Base-by-base conservation (phyloP, 108 stramenopile genomes). In the Nannochloropsis oceanica region DNA sequence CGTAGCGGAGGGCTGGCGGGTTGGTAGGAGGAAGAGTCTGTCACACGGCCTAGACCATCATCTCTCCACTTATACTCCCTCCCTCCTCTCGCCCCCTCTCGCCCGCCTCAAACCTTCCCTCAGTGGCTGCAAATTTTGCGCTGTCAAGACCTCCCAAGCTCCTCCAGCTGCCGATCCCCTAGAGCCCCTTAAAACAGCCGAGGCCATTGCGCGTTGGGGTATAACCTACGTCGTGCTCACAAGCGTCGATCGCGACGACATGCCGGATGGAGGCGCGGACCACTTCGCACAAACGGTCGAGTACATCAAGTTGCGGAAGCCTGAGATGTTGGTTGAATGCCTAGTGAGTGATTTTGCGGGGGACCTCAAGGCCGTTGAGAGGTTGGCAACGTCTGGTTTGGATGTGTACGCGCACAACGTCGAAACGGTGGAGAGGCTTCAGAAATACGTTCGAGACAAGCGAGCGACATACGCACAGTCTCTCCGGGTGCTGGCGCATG, bases 321-420 rank as follows among this genome's bases (percentile, higher is more conserved):
- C 96, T n/a, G 92, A 92, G 50, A 88, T 98, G 44, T 90, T 98
- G 46, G 97, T 99, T 11, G 99, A 99, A 92, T 96, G 95, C 85
- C 90, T 99, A 43, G 96, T 97, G 44, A 95, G 96, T 22, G 99
- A 99, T 84, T 99, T 99, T 91, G 93, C 91, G 50, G 99, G 99
- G 12, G 92, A 95, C 84, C 43, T 87, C 20, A 79, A 82, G 22
- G 92, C 84, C 27, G 84, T 85, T 13, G 92, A 92, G 84, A 91
- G 88, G 10, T 91, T 99, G 42, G 97, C 98, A 12, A 94, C 81
- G 24, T 95, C 94, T 8, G 99, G 99, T 13, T 88, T 99, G 85
- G 97, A 98, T 90, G 99, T 99, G 12, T 98, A 96, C 87, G 99
- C 99, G 13, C 99, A 99, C 93, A 99, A 99, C 89, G 91, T 99